Percentiles rank a stretch among this genome's conserved stretches.
These are phyloP conservation scores for Leccinum discolor DNA, from an alignment of 1,284 basidiomycete species.

Conservation along the genomic window DNA sequence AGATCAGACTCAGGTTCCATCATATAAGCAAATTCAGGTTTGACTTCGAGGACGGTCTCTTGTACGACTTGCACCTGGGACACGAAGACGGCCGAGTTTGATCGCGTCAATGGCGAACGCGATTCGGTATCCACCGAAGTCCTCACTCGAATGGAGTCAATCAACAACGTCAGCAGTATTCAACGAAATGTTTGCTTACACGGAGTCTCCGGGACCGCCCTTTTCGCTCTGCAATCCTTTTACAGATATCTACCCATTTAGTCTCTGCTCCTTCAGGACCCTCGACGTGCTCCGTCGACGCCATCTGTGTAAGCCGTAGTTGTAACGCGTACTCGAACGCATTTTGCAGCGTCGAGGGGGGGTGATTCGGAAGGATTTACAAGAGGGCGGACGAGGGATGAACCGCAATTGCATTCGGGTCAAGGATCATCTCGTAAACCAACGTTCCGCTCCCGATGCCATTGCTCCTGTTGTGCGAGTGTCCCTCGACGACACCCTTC, in stretches of 20 bases:
- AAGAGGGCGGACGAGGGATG: constrained; percentile 54
- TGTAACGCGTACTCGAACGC: constrained; percentile 81
- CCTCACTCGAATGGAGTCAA: constrained; percentile 19
- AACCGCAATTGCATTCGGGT: constrained; percentile 36
- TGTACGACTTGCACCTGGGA: constrained; percentile 7
- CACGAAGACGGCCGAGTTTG: constrained; percentile 17
- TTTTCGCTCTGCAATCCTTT: constrained; percentile 76
- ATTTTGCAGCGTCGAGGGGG: constrained; percentile 56
- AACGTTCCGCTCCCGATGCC: constrained; percentile 1
- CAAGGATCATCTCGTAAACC: constrained; percentile 35
- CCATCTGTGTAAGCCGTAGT: constrained; percentile 86
- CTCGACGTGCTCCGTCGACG: constrained; percentile 82
- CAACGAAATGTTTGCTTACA: constrained; percentile 17
- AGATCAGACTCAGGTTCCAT: constrained; percentile 8
- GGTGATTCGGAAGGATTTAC: constrained; percentile 53
- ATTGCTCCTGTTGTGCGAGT: background rate
- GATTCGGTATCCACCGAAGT: constrained; percentile 32
- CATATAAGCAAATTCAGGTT: constrained; percentile 2
- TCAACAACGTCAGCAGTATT: background rate
- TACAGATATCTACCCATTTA: constrained; percentile 86
- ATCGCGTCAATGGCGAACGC: constrained; percentile 27
- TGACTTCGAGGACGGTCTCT: constrained; percentile 17
- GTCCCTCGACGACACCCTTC: constrained; percentile 3
- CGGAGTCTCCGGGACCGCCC: constrained; percentile 29
- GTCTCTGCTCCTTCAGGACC: constrained; percentile 85